Conservation (phyloP, 2,329 filamentous ascomycete species). For the Epichloe brachyelytri region DNA sequence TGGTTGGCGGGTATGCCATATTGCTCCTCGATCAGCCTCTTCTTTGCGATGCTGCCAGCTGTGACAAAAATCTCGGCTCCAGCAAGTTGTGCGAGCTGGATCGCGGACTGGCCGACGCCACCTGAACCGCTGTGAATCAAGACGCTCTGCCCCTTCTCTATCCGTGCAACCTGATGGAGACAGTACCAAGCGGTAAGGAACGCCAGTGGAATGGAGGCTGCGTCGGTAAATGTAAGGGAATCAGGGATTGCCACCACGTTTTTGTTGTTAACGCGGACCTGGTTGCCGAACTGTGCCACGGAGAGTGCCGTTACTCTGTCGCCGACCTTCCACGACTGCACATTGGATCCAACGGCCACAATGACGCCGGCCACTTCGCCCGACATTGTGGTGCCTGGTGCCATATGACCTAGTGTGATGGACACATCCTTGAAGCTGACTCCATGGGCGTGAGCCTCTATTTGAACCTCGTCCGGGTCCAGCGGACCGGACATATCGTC, state of each 20-base stretch:
- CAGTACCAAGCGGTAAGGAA: not conserved
- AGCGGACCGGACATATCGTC: not conserved
- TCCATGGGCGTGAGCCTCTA: not conserved
- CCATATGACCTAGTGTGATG: not conserved
- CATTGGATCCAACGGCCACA: not conserved
- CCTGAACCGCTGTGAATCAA: constrained; percentile 26
- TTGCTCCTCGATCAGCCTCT: constrained; percentile 21
- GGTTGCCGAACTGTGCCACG: no score
- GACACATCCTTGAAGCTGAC: not conserved
- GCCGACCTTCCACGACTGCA: not conserved
- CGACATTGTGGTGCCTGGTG: not conserved
- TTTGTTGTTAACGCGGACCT: no score
- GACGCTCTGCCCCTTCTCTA: constrained; percentile 15
- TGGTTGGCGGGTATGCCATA: constrained; percentile 23
- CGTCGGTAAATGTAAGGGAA: not conserved
- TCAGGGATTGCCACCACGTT: not conserved
- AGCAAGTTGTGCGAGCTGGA: constrained; percentile 22
- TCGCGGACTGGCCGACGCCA: constrained; percentile 26
- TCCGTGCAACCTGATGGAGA: not conserved
- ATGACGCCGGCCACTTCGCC: not conserved
- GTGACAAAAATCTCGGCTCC: constrained; percentile 30
- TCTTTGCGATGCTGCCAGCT: constrained; percentile 22
- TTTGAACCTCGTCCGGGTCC: not conserved
- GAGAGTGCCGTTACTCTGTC: not conserved
- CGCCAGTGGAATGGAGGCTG: not conserved